These are phyloP conservation scores for Protea cynaroides DNA, from an alignment of 164 flowering plant genomes.

Conservation along the genomic window DNA sequence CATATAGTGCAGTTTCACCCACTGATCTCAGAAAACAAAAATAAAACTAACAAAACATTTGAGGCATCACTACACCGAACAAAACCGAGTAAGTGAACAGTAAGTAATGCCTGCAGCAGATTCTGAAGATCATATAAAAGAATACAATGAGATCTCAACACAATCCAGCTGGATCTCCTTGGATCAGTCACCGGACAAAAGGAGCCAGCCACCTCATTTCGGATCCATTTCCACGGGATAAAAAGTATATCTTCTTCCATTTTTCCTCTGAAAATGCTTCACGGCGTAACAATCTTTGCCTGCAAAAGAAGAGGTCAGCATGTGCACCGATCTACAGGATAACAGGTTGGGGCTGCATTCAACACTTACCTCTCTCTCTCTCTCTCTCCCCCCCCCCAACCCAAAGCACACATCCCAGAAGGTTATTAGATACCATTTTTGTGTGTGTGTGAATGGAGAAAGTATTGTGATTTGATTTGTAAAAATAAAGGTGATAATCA, in stretches of 20 bases:
- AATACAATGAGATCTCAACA: neutral
- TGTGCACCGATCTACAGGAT: neutral
- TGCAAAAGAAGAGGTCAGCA: constrained; percentile 21
- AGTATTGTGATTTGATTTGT: too few relatives aligned
- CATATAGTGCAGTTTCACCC: neutral
- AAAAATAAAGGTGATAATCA: too few relatives aligned
- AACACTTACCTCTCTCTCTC: too few relatives aligned
- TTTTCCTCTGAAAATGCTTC: constrained; percentile 78
- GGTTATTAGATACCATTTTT: too few relatives aligned
- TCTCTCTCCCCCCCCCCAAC: too few relatives aligned
- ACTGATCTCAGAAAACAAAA: neutral
- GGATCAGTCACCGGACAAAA: constrained; percentile 42
- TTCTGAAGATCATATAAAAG: neutral
- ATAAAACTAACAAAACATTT: neutral
- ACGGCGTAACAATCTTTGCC: constrained; percentile 70
- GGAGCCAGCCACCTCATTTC: constrained; percentile 81
- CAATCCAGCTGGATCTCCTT: neutral
- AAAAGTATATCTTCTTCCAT: constrained; percentile 80
- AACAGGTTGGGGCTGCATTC: too few relatives aligned
- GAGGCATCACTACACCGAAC: too few relatives aligned
- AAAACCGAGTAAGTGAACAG: too few relatives aligned
- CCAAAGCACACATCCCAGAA: too few relatives aligned
- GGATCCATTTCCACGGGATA: constrained; percentile 84
- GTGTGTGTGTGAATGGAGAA: too few relatives aligned
- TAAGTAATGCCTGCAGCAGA: neutral